Evolutionary conservation across 2,329 filamentous ascomycete species (phyloP).

Genomic region (Fusarium robinianum): DNA sequence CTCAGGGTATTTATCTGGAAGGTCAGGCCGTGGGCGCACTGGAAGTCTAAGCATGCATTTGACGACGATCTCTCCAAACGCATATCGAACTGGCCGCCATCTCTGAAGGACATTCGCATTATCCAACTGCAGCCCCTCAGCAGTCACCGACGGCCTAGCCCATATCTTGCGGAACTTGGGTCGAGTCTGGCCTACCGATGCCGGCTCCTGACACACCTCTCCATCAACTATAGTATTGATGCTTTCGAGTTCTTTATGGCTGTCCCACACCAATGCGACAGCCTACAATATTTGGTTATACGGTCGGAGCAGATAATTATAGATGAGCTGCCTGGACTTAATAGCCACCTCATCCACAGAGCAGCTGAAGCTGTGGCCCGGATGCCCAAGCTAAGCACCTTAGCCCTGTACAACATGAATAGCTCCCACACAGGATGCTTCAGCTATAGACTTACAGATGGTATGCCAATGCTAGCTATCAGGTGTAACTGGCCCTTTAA

Average conservation of each 20-base stretch:
- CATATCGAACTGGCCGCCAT: neutral
- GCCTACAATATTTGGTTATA: neutral
- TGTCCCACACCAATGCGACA: neutral
- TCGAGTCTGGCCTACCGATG: neutral
- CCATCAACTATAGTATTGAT: constrained; percentile 3
- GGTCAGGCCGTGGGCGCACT: neutral
- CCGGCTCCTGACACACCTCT: neutral
- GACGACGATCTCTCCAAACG: neutral
- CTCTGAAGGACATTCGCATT: constrained; percentile 1
- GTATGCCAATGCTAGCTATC: neutral
- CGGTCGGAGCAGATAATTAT: constrained; percentile 1
- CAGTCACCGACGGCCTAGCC: neutral
- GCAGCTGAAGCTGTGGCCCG: neutral
- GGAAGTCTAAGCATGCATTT: neutral
- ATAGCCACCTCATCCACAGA: neutral
- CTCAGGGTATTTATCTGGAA: neutral
- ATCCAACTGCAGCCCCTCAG: neutral
- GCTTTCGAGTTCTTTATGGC: constrained; percentile 2
- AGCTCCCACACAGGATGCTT: neutral
- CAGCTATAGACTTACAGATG: neutral
- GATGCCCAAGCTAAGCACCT: neutral
- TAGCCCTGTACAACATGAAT: neutral
- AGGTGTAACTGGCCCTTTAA: constrained; percentile 4
- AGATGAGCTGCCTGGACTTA: neutral
- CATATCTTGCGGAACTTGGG: neutral